Conservation (phyloP, 352 stramenopile species). For the Lagenidium giganteum region DNA sequence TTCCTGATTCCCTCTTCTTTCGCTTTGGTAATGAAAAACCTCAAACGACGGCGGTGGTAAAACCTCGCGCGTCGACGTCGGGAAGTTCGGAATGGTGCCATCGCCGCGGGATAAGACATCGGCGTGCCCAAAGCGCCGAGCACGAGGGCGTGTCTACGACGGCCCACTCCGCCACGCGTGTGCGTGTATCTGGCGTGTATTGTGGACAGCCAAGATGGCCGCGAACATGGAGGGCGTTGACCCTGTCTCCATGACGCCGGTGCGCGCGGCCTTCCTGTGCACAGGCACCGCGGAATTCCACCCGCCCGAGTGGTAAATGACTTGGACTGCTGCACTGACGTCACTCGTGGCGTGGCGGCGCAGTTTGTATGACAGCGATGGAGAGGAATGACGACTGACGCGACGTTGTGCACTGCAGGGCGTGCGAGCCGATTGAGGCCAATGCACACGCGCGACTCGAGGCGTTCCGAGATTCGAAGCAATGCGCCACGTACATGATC, state of each 20-base stretch:
- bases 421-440: constrained; percentile 49
- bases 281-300: constrained; percentile 74
- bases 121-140: no score
- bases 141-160: no score
- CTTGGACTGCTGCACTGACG: not conserved
- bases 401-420: no score
- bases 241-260: constrained; percentile 20
- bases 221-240: constrained; percentile 14
- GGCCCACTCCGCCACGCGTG: not conserved
- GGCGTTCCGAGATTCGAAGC: constrained; percentile 65
- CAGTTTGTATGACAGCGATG: not conserved
- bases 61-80: no score
- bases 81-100: no score
- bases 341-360: not conserved
- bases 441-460: constrained; percentile 72
- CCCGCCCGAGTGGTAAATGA: constrained; percentile 59
- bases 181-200: not conserved
- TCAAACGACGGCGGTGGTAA: no score
- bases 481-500: constrained; percentile 85
- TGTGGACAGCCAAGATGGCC: not conserved
- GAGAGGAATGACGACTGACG: not conserved
- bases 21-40: no score
- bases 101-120: no score
- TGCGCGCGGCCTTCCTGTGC: constrained; percentile 71
- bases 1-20: no score